Evolutionary conservation across 2,329 filamentous ascomycete species (phyloP), one percentile per base, ranked within the genome.

Genomic region (Cladosporium sp.): DNA sequence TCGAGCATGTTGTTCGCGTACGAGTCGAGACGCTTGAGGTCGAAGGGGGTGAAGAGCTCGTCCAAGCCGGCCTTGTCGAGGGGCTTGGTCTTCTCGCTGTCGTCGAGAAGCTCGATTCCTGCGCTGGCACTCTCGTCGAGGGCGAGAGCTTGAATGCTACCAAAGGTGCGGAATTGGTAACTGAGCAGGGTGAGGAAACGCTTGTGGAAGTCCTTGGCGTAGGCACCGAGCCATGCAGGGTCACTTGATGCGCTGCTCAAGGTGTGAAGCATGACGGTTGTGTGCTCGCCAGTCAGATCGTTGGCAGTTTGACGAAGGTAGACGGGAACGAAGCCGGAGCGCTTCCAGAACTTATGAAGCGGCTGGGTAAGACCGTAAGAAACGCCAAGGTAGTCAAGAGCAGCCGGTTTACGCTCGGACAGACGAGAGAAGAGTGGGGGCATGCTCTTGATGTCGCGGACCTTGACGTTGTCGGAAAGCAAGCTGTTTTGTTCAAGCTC

Each of bases 1-100:
- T 98, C 94, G 36, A 98, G 82, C 78, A 96, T 87, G 70, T 95
- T 95, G 70, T 94, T 95, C 13, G 93, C 88, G 62, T 98, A 98
- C 38, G 87, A 91, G 65, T 96, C 92, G 3, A 98, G 77, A 22
- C 93, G 85, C 74, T 97, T 97, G 55, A 96, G 80, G 67, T 98
- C 93, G 66, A 93, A 97, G 0, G 93, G 91, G 3, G 88, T 89
- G 67, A 98, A 80, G 2, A 85, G 69, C 13, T 76, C 73, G 62
- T 96, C 91, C 6, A 98, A 78, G 54, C 91, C 86, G 1, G 72
- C 56, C 70, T 94, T 95, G 11, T 75, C 82, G 46, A 98, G 72
- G 1, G 81, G 71, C 3, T 72, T 68, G 0, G 76, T 66, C 47
- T 75, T 67, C 40, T 78, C 74, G 1, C 65, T 63, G 4, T 57